Conservation (phyloP, 345 rosid species). For the Noccaea caerulescens region DNA sequence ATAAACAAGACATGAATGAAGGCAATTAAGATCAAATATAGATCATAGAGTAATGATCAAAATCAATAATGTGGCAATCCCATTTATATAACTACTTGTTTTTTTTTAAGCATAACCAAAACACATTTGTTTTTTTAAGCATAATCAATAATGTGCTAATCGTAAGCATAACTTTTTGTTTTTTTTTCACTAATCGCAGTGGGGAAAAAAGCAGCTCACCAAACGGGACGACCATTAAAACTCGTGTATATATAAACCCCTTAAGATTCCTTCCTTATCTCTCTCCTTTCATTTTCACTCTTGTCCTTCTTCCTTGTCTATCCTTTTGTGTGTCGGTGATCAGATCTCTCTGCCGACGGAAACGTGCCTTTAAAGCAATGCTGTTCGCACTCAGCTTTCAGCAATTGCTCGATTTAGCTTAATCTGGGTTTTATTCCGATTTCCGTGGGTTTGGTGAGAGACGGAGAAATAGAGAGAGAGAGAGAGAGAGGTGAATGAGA, state of each 20-base stretch:
- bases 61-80: constrained; percentile 1
- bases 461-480: neutral
- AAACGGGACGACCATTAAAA: constrained; percentile 21
- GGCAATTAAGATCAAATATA: constrained; percentile 5
- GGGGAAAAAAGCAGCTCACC: constrained; percentile 37
- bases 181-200: neutral
- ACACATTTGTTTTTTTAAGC: no score
- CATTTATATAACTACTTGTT: neutral
- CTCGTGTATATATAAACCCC: neutral
- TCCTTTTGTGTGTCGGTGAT: constrained; percentile 58
- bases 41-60: constrained; percentile 5
- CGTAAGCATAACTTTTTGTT: no score
- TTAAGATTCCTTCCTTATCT: constrained; percentile 52
- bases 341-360: constrained; percentile 52
- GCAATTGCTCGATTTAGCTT: constrained; percentile 33
- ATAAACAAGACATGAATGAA: constrained; percentile 13
- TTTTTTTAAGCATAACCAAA: no score
- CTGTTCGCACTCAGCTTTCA: constrained; percentile 42
- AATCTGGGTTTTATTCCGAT: constrained; percentile 30
- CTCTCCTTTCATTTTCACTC: constrained; percentile 35
- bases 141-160: no score
- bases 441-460: constrained; percentile 14
- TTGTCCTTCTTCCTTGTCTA: neutral
- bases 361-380: constrained; percentile 39
- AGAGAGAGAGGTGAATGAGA: constrained; percentile 52